phyloP scores from a whole-genome alignment of 495 filamentous ascomycete genomes.

The Talaromyces nanjingensis region DNA sequence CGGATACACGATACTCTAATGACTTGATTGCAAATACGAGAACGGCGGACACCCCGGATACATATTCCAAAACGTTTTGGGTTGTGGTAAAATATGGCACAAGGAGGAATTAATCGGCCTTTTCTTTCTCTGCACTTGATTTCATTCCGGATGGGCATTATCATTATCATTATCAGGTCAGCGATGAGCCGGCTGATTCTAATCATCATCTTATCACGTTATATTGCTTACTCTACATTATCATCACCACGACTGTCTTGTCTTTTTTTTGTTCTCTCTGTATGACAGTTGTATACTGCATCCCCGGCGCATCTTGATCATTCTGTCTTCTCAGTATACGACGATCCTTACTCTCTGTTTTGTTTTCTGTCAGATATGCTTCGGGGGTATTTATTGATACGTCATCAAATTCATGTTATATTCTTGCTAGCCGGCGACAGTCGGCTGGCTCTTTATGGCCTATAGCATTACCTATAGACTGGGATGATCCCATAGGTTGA shows the following conservation, averaged over 20 bases:
- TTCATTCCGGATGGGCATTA: slow-evolving; percentile 20
- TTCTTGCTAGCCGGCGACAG: slow-evolving; percentile 4
- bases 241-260: slow-evolving; percentile 11
- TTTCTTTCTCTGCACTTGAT: slow-evolving; percentile 17
- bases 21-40: background rate
- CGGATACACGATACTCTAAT: background rate
- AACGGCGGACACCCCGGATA: background rate
- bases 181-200: background rate
- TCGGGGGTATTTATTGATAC: slow-evolving; percentile 18
- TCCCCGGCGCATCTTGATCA: slow-evolving; percentile 10
- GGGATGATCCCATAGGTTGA: too few relatives aligned
- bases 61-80: background rate
- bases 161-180: slow-evolving; percentile 8
- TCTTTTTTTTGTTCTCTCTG: slow-evolving; percentile 16
- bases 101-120: background rate
- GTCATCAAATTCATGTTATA: slow-evolving; percentile 6
- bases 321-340: slow-evolving; percentile 9
- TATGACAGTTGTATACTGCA: slow-evolving; percentile 12
- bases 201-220: slow-evolving; percentile 9
- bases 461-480: background rate
- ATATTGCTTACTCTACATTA: slow-evolving; percentile 5
- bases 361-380: slow-evolving; percentile 15
- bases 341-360: slow-evolving; percentile 6
- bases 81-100: background rate
- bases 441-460: background rate